These are phyloP conservation scores for Alternaria brassicicola DNA, from an alignment of 2,329 filamentous ascomycete species.

Conservation along the genomic window DNA sequence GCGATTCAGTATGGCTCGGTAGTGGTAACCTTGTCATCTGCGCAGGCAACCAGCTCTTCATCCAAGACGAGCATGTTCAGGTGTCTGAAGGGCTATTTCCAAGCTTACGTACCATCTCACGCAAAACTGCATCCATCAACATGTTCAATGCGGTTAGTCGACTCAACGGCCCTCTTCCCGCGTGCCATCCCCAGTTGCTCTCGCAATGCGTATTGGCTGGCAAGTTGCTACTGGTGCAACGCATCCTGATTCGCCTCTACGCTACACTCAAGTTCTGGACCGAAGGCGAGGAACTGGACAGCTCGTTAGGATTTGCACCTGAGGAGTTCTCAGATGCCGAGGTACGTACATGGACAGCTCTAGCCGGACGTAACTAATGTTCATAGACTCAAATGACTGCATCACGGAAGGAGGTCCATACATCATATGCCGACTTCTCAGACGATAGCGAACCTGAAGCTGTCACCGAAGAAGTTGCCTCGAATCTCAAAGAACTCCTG, in stretches of 20 bases:
- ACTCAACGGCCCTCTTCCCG: constrained; percentile 83
- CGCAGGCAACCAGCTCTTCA: constrained; percentile 87
- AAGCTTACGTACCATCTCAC: constrained; percentile 58
- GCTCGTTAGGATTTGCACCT: constrained; percentile 68
- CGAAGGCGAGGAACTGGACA: constrained; percentile 79
- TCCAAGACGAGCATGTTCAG: constrained; percentile 78
- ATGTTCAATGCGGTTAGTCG: constrained; percentile 82
- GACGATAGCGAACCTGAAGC: constrained; percentile 65
- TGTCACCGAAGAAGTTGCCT: constrained; percentile 74
- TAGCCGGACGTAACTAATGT: constrained; percentile 6
- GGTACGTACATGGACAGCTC: constrained; percentile 39
- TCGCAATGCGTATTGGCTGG: constrained; percentile 85
- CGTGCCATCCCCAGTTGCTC: constrained; percentile 91
- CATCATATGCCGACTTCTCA: constrained; percentile 59
- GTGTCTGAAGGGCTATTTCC: constrained; percentile 65
- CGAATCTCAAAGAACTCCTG: constrained; percentile 76
- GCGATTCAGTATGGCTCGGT: constrained; percentile 89
- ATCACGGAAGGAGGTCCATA: constrained; percentile 56
- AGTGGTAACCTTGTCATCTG: constrained; percentile 86
- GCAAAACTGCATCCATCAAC: constrained; percentile 63
- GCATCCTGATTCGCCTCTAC: constrained; percentile 73
- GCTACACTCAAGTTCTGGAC: constrained; percentile 81
- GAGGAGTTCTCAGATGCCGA: constrained; percentile 57
- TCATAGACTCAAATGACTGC: constrained; percentile 46
- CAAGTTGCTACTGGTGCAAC: constrained; percentile 73